phyloP scores from a whole-genome alignment of 2,329 filamentous ascomycete species.

The Dothiorella sarmentorum region DNA sequence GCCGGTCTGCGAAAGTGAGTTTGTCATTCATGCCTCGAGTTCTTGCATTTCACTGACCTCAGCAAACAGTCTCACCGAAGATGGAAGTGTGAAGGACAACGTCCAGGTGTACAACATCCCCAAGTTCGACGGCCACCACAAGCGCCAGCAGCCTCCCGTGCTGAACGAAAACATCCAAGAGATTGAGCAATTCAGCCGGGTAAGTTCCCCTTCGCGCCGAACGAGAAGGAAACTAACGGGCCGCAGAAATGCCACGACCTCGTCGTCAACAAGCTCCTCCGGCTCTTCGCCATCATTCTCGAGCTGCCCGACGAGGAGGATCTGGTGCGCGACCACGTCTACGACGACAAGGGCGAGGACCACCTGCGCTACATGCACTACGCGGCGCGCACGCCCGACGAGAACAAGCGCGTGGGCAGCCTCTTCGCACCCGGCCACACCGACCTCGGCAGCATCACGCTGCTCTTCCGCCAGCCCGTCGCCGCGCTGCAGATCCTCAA shows the following conservation, averaged over 20 bases:
- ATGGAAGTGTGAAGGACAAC: constrained; percentile 49
- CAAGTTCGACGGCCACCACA: constrained; percentile 49
- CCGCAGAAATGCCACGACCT: constrained; percentile 48
- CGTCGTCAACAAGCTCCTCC: constrained; percentile 55
- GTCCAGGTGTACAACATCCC: constrained; percentile 60
- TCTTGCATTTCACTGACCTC: not conserved
- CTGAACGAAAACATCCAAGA: constrained; percentile 51
- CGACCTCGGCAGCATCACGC: constrained; percentile 54
- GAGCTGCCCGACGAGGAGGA: constrained; percentile 59
- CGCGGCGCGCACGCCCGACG: constrained; percentile 47
- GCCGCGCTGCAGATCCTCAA: constrained; percentile 53
- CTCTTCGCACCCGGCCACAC: constrained; percentile 53
- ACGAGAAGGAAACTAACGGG: not conserved
- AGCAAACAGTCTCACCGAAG: constrained; percentile 22
- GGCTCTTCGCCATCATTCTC: constrained; percentile 59
- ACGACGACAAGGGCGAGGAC: constrained; percentile 57
- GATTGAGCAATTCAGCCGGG: constrained; percentile 52
- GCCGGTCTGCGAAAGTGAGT: constrained; percentile 37
- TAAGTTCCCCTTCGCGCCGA: not conserved
- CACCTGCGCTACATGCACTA: constrained; percentile 64
- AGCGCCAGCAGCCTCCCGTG: constrained; percentile 43
- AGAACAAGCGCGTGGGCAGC: constrained; percentile 44
- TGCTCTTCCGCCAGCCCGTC: constrained; percentile 58
- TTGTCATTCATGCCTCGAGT: constrained; percentile 16
- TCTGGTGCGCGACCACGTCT: constrained; percentile 55